A percentile compares a stretch with the other conserved stretches of the same genome.
Conservation (phyloP, 192 early-diverging fungal species). For the Chytriomyces confervae region DNA sequence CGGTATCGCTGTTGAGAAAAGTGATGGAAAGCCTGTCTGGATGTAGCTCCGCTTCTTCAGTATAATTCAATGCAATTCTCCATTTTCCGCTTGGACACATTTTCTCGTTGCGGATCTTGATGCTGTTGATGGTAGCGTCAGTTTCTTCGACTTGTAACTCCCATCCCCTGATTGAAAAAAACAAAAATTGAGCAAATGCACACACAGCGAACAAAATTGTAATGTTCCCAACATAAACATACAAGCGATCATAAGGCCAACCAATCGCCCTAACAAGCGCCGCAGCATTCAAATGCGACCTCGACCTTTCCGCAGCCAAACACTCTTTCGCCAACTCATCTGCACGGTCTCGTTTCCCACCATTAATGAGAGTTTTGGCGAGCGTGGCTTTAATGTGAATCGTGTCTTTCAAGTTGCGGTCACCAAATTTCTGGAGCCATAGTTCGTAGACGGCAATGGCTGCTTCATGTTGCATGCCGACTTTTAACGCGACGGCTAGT, state of each 20-base stretch:
- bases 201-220: too few species aligned
- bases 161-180: not conserved
- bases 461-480: not conserved
- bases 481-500: not conserved
- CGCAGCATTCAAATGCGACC: not conserved
- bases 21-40: conserved; percentile 1
- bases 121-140: not conserved
- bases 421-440: conserved; percentile 4
- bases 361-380: conserved; percentile 9
- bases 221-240: too few species aligned
- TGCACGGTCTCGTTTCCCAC: conserved; percentile 14
- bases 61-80: conserved; percentile 30
- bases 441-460: conserved; percentile 12
- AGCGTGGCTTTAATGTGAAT: conserved; percentile 1
- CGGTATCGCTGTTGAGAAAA: conserved; percentile 10
- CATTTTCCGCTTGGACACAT: conserved; percentile 24
- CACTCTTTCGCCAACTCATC: not conserved
- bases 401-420: not conserved
- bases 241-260: conserved; percentile 4
- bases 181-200: too few species aligned
- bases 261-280: conserved; percentile 23
- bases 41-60: conserved; percentile 6
- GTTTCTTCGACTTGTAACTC: not conserved
- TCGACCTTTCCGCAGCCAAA: not conserved
- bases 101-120: not conserved